Evolutionary conservation across 1,139 yeast species (phyloP), one percentile per base, ranked within the genome.

Genomic region (Zygoascus meyerae): DNA sequence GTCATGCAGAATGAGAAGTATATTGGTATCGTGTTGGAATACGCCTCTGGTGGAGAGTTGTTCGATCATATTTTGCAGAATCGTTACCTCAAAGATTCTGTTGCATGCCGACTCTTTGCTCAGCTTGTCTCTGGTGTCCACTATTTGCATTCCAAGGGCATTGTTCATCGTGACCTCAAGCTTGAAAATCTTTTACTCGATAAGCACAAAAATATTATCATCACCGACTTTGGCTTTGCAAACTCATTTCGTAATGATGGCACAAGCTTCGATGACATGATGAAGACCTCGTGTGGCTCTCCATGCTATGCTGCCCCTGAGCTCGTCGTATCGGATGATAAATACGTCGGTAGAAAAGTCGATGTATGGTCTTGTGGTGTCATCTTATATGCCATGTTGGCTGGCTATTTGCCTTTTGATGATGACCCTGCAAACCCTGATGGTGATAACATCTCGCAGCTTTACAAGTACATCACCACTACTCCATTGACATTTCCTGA

Each of bases 241-340:
- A 92, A 92, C 67, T 83, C 94, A 36, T 92, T 87, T 68, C 75
- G 77, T 50, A 50, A 54, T 6, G 52, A 49, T 14, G 51, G 48
- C 40, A 41, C 46, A 9, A 51, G 46, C 14, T 40, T 52, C 11
- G 72, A 72, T 54, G 96, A 87, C 63, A 71, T 87, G 47, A 92
- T 92, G 98, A 83, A 83, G 63, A 92, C 98, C 1, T 81, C 92
- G 42, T 92, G 99, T 67, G 99, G 99, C 1, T 86, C 96, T 5
- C 98, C 98, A 0, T 90, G 98, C 66, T 92, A 92, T 66, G 97
- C 97, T 0, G 98, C 98, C 2, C 98, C 98, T 0, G 98, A 92
- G 65, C 71, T 92, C 51, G 98, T 92, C 3, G 83, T 90, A 36
- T 83, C 94, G 11, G 90, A 83, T 57, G 75, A 80, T 47, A 92